Evolutionary conservation across 2,329 filamentous ascomycete species (phyloP), one percentile per base, ranked within the genome.

Genomic region (Zymoseptoria passerinii): DNA sequence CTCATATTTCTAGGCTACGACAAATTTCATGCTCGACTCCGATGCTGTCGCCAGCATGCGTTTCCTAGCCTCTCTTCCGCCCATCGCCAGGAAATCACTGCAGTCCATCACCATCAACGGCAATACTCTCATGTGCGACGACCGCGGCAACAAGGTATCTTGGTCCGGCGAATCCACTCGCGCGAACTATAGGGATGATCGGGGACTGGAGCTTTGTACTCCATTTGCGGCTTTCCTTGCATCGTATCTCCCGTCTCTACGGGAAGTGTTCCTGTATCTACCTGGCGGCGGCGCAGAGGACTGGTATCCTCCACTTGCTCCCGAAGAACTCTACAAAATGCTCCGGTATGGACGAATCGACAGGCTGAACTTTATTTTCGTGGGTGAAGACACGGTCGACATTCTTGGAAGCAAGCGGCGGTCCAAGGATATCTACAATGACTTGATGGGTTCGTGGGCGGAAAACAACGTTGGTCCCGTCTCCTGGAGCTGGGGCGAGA

Each of bases 181-280:
- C n/a, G 29, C 53, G 6, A 19, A 55, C 16, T 58, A 55, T 27
- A 28, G 28, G 2, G 50, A 44, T 18, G n/a, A 40, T 27, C 40
- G 18, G 19, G 52, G 57, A 13, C 49, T 58, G 27, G 49, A 53
- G 1, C 40, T 55, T 3, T 35, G 49, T 40, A 52, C 57, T 7
- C 53, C 57, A 18, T 55, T 58, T 35, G 53, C 28, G n/a, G 49
- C 53, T 8, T 48, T 55, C 10, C 57, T 58, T 8, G 57, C 53
- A 2, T 52, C 53, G 1, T n/a, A 55, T 2, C 40, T 55, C 1
- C 53, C 57, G 5, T 20, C 48, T 10, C 57, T 58, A 13, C 13
- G 35, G 6, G 48, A 55, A 2, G 28, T 54, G 18, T 40, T 18
- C 19, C 9, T 53, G 13, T 58, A 55, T 29, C n/a, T 58, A 7